Evolutionary conservation across 2,329 filamentous ascomycete genomes (phyloP).

Genomic region (Sclerotinia sclerotiorum): DNA sequence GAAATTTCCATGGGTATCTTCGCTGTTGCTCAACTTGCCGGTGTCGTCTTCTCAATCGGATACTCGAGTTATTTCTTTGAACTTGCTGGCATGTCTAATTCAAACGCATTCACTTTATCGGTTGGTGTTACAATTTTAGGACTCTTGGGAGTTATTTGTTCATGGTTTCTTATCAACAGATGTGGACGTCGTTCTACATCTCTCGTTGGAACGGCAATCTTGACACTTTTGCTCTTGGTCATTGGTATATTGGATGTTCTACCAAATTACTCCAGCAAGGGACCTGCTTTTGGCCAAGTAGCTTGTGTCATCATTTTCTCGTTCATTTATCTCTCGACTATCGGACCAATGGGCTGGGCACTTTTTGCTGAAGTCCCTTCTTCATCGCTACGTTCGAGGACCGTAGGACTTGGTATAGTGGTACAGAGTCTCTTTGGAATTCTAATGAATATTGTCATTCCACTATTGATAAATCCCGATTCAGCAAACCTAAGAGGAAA

Average conservation of each 20-base stretch:
- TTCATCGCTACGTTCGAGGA: constrained; percentile 15
- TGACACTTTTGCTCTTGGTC: constrained; percentile 14
- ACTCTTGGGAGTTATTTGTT: constrained; percentile 17
- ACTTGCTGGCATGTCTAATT: constrained; percentile 43
- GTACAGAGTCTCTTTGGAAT: constrained; percentile 22
- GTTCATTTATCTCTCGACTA: constrained; percentile 19
- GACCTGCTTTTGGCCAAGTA: constrained; percentile 17
- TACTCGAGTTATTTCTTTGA: constrained; percentile 51
- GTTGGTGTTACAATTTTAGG: constrained; percentile 17
- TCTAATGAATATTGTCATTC: constrained; percentile 20
- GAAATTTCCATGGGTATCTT: constrained; percentile 31
- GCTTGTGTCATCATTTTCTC: constrained; percentile 20
- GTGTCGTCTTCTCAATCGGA: constrained; percentile 60
- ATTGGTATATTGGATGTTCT: constrained; percentile 22
- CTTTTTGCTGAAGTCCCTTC: constrained; percentile 22
- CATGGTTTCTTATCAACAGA: constrained; percentile 22
- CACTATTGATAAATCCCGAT: constrained; percentile 22
- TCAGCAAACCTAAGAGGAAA: constrained; percentile 19
- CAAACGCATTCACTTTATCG: constrained; percentile 41
- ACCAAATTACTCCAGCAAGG: constrained; percentile 17
- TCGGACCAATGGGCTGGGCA: constrained; percentile 22
- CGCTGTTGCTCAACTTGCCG: constrained; percentile 45
- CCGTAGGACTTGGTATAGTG: constrained; percentile 20
- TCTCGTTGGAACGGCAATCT: constrained; percentile 12
- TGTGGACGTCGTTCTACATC: constrained; percentile 23